A percentile compares a stretch with the other conserved stretches of the same genome.
Evolutionary conservation across 2,329 filamentous ascomycete genomes (phyloP).

Genomic region (Alternaria ethzedia): DNA sequence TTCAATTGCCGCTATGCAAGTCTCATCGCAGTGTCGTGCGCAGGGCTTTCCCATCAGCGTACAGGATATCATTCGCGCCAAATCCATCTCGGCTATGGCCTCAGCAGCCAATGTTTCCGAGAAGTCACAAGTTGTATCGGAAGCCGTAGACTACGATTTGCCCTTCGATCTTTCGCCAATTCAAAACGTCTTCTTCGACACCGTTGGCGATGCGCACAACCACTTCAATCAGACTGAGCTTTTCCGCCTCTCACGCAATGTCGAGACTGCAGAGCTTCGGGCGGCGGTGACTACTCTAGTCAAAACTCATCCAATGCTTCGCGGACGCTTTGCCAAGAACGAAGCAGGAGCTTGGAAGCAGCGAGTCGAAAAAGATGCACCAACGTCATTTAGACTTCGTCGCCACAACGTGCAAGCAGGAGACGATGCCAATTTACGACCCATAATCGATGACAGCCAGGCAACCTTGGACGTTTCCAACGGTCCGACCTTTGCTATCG

Average conservation of each 20-base stretch:
- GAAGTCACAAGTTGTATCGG: neutral
- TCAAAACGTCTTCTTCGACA: slow-evolving; percentile 37
- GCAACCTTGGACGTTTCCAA: slow-evolving; percentile 39
- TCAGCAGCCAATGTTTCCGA: slow-evolving; percentile 23
- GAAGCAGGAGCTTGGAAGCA: slow-evolving; percentile 43
- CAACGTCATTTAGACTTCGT: slow-evolving; percentile 33
- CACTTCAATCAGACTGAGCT: slow-evolving; percentile 45
- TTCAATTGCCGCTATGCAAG: slow-evolving; percentile 46
- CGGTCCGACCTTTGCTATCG: slow-evolving; percentile 51
- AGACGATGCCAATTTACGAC: slow-evolving; percentile 20
- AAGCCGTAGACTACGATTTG: slow-evolving; percentile 26
- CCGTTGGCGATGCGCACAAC: slow-evolving; percentile 32
- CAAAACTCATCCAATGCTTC: slow-evolving; percentile 49
- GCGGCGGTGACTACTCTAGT: slow-evolving; percentile 42
- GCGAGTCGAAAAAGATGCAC: slow-evolving; percentile 30
- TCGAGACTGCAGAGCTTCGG: slow-evolving; percentile 33
- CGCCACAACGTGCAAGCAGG: slow-evolving; percentile 23
- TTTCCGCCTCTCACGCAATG: slow-evolving; percentile 28
- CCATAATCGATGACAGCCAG: slow-evolving; percentile 40
- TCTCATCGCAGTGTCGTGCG: slow-evolving; percentile 40
- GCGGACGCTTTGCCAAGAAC: slow-evolving; percentile 45
- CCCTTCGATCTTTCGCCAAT: slow-evolving; percentile 42
- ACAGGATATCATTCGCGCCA: slow-evolving; percentile 42
- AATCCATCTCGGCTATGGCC: slow-evolving; percentile 38
- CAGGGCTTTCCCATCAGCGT: slow-evolving; percentile 40